Evolutionary conservation across 2,329 filamentous ascomycete species (phyloP), one percentile per base, ranked within the genome.

Genomic region (Biscogniauxia marginata): DNA sequence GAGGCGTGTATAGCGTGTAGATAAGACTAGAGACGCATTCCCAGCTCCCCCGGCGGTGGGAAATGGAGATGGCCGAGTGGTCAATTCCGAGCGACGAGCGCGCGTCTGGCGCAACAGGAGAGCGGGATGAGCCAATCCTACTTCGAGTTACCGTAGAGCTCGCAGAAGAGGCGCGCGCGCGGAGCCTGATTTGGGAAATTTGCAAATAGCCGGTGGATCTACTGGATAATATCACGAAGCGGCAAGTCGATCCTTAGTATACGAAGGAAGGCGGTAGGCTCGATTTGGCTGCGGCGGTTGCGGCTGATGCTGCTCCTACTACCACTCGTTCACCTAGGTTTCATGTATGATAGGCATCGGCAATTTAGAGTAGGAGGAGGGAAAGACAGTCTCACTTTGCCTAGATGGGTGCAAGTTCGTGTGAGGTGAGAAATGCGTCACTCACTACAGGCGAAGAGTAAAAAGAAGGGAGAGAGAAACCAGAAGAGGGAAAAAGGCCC

Each of bases 171-270:
- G 22, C 56, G 49, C 60, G 63, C 63, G 60, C 58, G 63, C 63
- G 59, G 65, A 65, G 58, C 63, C 63, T 48, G 59, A 60, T 57
- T 52, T 48, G 64, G 62, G 59, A 62, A 62, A 60, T 61, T 55
- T 56, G 58, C 34, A 54, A 60, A 58, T n/a, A 54, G 52, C 58
- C 60, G 65, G 56, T 56, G 62, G 64, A 66, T 64, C 59, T 63
- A 56, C 55, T 65, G 65, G 64, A 57, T 66, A 67, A 67, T 66
- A 53, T 63, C 53, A 43, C 24, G 22, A 46, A 49, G 60, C 55
- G 51, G 63, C 60, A 67, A 60, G 53, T 58, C 60, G 55, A n/a
- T 60, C 34, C 57, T 52, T 51, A 62, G 51, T 25, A 60, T 23
- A 56, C 49, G 49, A 52, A 21, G 51, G 53, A 57, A 56, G 52